Evolutionary conservation across 139 green algal species (phyloP).

Genomic region (Spirogloea muscicola): DNA sequence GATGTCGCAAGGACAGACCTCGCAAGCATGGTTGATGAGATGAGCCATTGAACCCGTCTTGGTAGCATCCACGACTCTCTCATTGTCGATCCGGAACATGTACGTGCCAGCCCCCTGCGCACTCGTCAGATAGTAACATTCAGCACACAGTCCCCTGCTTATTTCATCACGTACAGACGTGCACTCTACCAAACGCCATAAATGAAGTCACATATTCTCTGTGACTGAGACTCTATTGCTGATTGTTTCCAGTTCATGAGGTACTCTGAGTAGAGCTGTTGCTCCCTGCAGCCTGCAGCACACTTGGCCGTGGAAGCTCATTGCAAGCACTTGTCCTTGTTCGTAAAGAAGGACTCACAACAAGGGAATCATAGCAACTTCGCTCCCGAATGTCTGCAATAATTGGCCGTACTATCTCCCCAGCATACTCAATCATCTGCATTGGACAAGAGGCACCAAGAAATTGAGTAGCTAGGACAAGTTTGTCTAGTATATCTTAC

Average conservation of each 20-base stretch:
- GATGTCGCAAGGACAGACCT: conserved; percentile 11
- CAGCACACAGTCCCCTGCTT: no score
- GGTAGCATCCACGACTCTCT: conserved; percentile 51
- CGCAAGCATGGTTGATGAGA: conserved; percentile 90
- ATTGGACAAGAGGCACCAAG: not conserved
- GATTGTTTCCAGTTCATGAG: no score
- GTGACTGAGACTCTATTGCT: no score
- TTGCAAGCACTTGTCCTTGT: no score
- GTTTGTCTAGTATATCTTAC: not conserved
- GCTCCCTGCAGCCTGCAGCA: no score
- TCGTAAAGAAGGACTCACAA: conserved; percentile 18
- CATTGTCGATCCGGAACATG: conserved; percentile 70
- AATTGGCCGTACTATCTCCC: conserved; percentile 57
- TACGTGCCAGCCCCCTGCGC: conserved; percentile 79
- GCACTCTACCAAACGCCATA: no score
- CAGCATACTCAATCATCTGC: conserved; percentile 68
- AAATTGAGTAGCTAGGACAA: not conserved
- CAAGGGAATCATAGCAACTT: conserved; percentile 62
- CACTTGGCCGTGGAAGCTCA: no score
- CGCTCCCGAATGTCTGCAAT: conserved; percentile 63
- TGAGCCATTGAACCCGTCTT: conserved; percentile 69
- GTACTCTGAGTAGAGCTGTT: no score
- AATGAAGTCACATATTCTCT: no score
- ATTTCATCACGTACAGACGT: no score
- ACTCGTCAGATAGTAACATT: no score